A percentile compares a stretch with the other conserved stretches of the same genome.
phyloP scores from a whole-genome alignment of 805 yeast genomes.

The Suhomyces vadensis region DNA sequence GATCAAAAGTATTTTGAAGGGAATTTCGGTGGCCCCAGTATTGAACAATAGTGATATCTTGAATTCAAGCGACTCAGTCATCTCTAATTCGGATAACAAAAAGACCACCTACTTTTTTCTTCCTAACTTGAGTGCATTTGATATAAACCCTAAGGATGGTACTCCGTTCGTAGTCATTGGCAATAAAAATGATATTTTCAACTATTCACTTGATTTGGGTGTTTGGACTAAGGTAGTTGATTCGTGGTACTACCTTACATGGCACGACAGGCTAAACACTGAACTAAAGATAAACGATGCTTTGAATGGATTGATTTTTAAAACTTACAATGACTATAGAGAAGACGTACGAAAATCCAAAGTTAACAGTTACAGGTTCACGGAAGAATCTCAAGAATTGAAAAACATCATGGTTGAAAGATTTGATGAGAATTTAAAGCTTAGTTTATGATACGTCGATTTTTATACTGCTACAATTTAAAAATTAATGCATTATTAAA shows the following conservation, averaged over 20 bases:
- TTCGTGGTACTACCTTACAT: conserved; percentile 36
- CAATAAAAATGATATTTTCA: conserved; percentile 35
- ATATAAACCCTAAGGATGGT: conserved; percentile 38
- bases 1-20: conserved; percentile 35
- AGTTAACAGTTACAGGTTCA: conserved; percentile 12
- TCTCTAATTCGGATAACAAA: not conserved
- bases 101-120: conserved; percentile 6
- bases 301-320: conserved; percentile 7
- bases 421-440: conserved; percentile 4
- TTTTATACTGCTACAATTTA: too few relatives aligned
- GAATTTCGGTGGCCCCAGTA: conserved; percentile 55
- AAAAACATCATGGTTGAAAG: conserved; percentile 5
- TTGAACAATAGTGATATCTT: conserved; percentile 36
- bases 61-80: not conserved
- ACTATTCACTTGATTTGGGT: conserved; percentile 41
- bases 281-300: not conserved
- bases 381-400: conserved; percentile 7
- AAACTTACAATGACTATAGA: conserved; percentile 9
- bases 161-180: conserved; percentile 44
- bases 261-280: conserved; percentile 4
- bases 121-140: conserved; percentile 20
- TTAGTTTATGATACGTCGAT: too few relatives aligned
- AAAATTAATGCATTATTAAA: not conserved
- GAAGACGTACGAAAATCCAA: conserved; percentile 11
- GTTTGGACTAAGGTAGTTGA: conserved; percentile 54